A percentile compares a stretch with the other conserved stretches of the same genome.
Evolutionary conservation across 345 rosid genomes (phyloP).

Genomic region (Citrus unshiu): DNA sequence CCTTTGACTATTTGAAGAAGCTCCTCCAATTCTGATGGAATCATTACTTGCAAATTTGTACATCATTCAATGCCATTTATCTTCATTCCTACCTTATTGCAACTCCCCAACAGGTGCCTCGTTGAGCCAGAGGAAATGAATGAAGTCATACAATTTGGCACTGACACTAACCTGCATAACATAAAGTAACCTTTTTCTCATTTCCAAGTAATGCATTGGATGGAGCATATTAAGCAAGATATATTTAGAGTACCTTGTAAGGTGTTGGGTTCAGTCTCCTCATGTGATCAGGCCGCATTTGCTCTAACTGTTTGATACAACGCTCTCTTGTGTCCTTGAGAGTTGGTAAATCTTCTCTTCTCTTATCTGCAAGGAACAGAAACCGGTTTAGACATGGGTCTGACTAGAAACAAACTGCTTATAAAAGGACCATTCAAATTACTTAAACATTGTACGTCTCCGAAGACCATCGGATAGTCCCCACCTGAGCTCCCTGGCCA

Average conservation of each 20-base stretch:
- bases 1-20: neutral
- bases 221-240: neutral
- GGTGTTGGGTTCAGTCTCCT: constrained; percentile 94
- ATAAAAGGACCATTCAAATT: neutral
- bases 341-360: constrained; percentile 65
- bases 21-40: constrained; percentile 20
- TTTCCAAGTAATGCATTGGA: neutral
- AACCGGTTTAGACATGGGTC: neutral
- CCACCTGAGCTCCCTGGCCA: constrained; percentile 88
- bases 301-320: constrained; percentile 79
- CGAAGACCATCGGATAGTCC: neutral
- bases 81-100: constrained; percentile 4
- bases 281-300: constrained; percentile 94
- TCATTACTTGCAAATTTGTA: constrained; percentile 23
- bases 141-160: constrained; percentile 81
- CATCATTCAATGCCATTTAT: constrained; percentile 1
- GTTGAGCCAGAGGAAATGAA: constrained; percentile 94
- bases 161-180: constrained; percentile 83
- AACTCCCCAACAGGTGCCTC: constrained; percentile 99
- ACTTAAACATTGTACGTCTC: neutral
- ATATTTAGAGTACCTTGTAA: constrained; percentile 54
- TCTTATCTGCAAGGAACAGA: constrained; percentile 40
- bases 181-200: neutral
- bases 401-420: neutral
- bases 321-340: constrained; percentile 66